These are phyloP conservation scores for Phalaenopsis hybrid DNA, from an alignment of 116 monocot genomes.

Conservation along the genomic window DNA sequence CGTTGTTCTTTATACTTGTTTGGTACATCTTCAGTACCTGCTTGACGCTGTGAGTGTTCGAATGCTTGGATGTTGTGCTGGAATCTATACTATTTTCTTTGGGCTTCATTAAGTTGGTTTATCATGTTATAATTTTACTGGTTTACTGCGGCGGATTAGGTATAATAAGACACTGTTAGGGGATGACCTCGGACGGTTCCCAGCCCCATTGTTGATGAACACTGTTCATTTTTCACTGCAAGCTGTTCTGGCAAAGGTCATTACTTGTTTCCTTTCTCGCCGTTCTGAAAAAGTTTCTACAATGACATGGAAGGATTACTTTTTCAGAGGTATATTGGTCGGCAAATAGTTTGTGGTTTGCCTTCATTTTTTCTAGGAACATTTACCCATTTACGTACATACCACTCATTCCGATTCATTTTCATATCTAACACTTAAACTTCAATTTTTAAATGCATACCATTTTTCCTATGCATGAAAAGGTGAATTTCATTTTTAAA, in stretches of 20 bases:
- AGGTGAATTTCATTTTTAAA: too few species aligned
- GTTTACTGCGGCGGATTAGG: slow-evolving; percentile 24
- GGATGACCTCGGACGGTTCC: slow-evolving; percentile 72
- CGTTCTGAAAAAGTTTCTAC: slow-evolving; percentile 13
- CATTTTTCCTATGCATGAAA: too few species aligned
- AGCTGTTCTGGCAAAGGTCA: slow-evolving; percentile 66
- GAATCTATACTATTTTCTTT: neutral
- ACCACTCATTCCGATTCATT: too few species aligned
- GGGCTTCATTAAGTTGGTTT: neutral
- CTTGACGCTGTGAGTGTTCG: slow-evolving; percentile 75
- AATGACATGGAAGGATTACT: slow-evolving; percentile 96
- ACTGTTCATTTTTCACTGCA: slow-evolving; percentile 87
- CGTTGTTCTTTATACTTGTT: slow-evolving; percentile 47
- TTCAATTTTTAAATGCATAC: too few species aligned
- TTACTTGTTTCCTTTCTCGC: slow-evolving; percentile 44
- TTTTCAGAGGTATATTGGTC: slow-evolving; percentile 51
- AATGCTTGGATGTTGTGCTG: slow-evolving; percentile 1
- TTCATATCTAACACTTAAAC: too few species aligned
- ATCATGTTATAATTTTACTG: neutral
- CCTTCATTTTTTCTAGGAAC: neutral
- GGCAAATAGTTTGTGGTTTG: neutral
- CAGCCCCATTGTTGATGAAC: slow-evolving; percentile 94
- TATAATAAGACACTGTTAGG: slow-evolving; percentile 95
- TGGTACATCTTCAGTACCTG: slow-evolving; percentile 95
- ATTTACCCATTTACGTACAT: too few species aligned